Evolutionary conservation across 352 stramenopile species (phyloP).

Genomic region (Pythium plurisporium): DNA sequence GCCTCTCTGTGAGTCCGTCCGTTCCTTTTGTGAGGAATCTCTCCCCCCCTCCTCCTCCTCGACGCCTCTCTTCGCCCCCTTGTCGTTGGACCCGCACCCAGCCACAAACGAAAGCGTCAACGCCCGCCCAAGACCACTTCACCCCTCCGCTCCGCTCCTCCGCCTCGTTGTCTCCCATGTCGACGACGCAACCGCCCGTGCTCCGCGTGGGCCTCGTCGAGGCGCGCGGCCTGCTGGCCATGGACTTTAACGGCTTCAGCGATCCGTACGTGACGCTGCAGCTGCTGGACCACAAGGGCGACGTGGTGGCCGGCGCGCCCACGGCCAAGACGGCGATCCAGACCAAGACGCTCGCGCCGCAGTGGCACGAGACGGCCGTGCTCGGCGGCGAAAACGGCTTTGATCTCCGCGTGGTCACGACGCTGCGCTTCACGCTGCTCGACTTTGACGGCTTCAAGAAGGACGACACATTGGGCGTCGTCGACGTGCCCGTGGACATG

Average conservation of each 20-base stretch:
- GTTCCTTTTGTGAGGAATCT: background rate
- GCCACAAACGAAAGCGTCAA: background rate
- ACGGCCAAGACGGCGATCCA: constrained; percentile 40
- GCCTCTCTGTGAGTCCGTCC: too few relatives aligned
- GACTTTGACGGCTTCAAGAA: constrained; percentile 60
- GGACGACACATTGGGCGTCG: constrained; percentile 62
- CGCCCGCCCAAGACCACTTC: background rate
- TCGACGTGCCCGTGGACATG: constrained; percentile 59
- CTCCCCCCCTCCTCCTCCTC: background rate
- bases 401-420: constrained; percentile 57
- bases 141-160: background rate
- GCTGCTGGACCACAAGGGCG: constrained; percentile 46
- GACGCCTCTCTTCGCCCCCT: background rate
- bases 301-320: constrained; percentile 32
- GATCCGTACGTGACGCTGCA: constrained; percentile 63
- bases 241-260: constrained; percentile 66
- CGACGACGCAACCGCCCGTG: constrained; percentile 7
- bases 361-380: constrained; percentile 31
- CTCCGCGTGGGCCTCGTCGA: constrained; percentile 41
- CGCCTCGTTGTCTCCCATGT: background rate
- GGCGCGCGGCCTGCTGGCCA: constrained; percentile 54
- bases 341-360: constrained; percentile 34
- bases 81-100: background rate
- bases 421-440: constrained; percentile 49
- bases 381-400: constrained; percentile 47